phyloP scores from a whole-genome alignment of 106 monocot species.

The Ottelia alismoides region DNA sequence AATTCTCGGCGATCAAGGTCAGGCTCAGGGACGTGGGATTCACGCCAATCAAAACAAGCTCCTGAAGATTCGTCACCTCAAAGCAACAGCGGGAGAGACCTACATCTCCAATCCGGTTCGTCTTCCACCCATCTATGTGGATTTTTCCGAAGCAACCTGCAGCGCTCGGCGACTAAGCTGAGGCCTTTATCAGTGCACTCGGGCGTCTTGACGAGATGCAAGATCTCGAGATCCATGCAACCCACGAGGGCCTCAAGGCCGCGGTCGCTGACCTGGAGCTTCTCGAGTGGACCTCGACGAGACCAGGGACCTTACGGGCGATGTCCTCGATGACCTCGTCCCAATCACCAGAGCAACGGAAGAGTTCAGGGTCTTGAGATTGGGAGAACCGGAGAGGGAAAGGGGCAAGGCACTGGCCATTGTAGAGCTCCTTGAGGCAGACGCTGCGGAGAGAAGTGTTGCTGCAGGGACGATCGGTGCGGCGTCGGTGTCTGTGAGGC shows the following conservation, averaged over 20 bases:
- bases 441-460: conserved; percentile 12
- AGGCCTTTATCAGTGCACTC: no score
- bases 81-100: conserved; percentile 17
- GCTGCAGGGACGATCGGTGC: conserved; percentile 5
- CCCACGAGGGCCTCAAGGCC: no score
- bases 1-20: conserved; percentile 18
- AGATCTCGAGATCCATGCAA: no score
- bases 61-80: conserved; percentile 26
- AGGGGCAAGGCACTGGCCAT: conserved; percentile 25
- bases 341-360: conserved; percentile 38
- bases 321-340: no score
- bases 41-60: conserved; percentile 26
- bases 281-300: no score
- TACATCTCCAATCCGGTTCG: conserved; percentile 29
- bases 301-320: no score
- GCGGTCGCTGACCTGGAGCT: no score
- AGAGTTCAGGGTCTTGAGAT: conserved; percentile 20
- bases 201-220: no score
- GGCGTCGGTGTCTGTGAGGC: no score
- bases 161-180: conserved; percentile 19
- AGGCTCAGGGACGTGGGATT: conserved; percentile 16
- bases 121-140: conserved; percentile 31
- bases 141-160: conserved; percentile 27
- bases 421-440: conserved; percentile 31
- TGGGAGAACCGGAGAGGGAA: conserved; percentile 18